Evolutionary conservation across 2,329 filamentous ascomycete genomes (phyloP).

Genomic region (Neonectria coccinea): DNA sequence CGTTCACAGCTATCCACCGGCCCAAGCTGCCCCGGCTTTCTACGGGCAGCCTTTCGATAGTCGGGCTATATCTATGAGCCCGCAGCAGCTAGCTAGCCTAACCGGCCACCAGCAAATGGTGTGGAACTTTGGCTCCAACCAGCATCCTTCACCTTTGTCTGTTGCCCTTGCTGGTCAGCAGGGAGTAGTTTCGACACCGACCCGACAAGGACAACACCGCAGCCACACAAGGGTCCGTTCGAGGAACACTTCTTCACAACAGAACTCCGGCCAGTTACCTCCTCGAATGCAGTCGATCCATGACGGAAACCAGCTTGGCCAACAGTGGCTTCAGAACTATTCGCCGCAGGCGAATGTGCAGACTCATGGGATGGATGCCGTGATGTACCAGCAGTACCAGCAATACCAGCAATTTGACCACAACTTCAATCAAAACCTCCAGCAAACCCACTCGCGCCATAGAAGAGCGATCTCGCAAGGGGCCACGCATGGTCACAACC

Average conservation of each 20-base stretch:
- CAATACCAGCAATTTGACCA: constrained; percentile 36
- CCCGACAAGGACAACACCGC: constrained; percentile 18
- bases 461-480: constrained; percentile 34
- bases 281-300: constrained; percentile 2
- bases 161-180: constrained; percentile 31
- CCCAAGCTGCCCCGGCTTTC: constrained; percentile 24
- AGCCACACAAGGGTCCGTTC: constrained; percentile 27
- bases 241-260: constrained; percentile 32
- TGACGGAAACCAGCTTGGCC: not conserved
- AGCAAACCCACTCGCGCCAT: constrained; percentile 27
- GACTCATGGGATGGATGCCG: constrained; percentile 32
- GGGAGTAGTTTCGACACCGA: constrained; percentile 38
- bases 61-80: constrained; percentile 24
- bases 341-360: constrained; percentile 3
- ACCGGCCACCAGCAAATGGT: constrained; percentile 8
- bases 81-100: constrained; percentile 20
- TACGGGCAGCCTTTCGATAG: constrained; percentile 33
- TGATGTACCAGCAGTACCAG: constrained; percentile 16
- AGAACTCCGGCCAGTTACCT: constrained; percentile 24
- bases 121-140: constrained; percentile 17
- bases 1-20: constrained; percentile 31
- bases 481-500: constrained; percentile 35
- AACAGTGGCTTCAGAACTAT: constrained; percentile 16
- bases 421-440: constrained; percentile 27
- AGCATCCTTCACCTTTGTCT: constrained; percentile 24